Evolutionary conservation across 306 rosid species (phyloP).

Genomic region (Canavalia gladiata): DNA sequence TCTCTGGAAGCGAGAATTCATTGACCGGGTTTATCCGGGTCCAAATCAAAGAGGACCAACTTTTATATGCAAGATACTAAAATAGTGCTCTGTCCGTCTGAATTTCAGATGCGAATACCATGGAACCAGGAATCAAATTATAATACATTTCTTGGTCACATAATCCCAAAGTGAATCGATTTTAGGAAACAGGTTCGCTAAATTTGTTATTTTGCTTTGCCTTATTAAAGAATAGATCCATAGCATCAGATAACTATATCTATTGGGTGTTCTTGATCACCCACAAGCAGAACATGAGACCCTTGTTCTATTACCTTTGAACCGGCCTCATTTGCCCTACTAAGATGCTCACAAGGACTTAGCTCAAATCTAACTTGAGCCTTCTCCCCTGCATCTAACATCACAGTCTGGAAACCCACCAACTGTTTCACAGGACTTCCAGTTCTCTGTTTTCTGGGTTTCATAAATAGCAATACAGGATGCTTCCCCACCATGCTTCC

Average conservation of each 20-base stretch:
- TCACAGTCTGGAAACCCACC: constrained; percentile 76
- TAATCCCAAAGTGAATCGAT: constrained; percentile 12
- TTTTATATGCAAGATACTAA: background rate
- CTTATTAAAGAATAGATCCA: constrained; percentile 43
- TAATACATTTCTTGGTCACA: constrained; percentile 28
- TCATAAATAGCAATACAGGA: constrained; percentile 71
- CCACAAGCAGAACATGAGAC: constrained; percentile 72
- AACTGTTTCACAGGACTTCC: constrained; percentile 72
- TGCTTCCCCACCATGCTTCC: constrained; percentile 88
- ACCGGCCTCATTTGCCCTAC: constrained; percentile 79
- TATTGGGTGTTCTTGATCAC: constrained; percentile 76
- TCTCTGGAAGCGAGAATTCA: background rate
- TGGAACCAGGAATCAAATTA: background rate
- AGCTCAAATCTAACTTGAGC: constrained; percentile 64
- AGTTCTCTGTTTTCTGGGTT: constrained; percentile 44
- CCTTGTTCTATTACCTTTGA: constrained; percentile 81
- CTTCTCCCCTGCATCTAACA: constrained; percentile 69
- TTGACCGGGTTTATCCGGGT: constrained; percentile 4
- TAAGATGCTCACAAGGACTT: constrained; percentile 84
- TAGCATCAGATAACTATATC: constrained; percentile 61
- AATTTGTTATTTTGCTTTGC: background rate
- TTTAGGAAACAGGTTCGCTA: constrained; percentile 11
- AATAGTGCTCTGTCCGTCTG: background rate
- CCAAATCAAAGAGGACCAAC: constrained; percentile 17
- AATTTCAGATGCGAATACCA: constrained; percentile 9